Evolutionary conservation across 2,329 filamentous ascomycete species (phyloP).

Genomic region (Camptophora hylomeconis): DNA sequence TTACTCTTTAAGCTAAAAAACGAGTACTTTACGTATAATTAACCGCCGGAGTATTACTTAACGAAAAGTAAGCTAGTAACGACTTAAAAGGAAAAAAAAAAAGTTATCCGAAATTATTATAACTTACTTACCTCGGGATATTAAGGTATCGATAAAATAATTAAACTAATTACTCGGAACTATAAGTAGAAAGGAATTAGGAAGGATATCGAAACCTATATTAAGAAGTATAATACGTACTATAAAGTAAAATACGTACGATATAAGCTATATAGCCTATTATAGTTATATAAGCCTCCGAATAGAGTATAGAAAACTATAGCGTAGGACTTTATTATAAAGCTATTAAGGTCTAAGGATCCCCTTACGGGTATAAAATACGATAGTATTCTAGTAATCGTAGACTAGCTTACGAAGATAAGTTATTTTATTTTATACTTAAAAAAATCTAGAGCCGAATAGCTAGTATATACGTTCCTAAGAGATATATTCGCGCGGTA

Average conservation of each 20-base stretch:
- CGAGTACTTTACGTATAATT: conserved; percentile 3
- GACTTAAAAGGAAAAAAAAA: conserved; percentile 1
- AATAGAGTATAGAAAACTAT: conserved; percentile 9
- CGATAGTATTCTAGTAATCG: conserved; percentile 7
- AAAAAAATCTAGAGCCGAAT: conserved; percentile 2
- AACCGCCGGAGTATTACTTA: conserved; percentile 1
- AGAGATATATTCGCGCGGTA: conserved; percentile 5
- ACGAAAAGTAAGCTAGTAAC: background rate
- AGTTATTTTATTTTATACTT: conserved; percentile 3
- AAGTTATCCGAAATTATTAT: conserved; percentile 4
- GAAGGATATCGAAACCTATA: conserved; percentile 6
- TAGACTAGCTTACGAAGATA: conserved; percentile 6
- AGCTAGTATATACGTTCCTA: conserved; percentile 6
- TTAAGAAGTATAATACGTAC: conserved; percentile 6
- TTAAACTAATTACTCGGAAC: conserved; percentile 8
- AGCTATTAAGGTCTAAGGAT: conserved; percentile 4
- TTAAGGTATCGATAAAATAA: conserved; percentile 6
- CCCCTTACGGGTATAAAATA: conserved; percentile 5
- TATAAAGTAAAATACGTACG: conserved; percentile 5
- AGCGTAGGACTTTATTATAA: conserved; percentile 6
- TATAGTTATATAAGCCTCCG: conserved; percentile 4
- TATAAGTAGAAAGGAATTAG: conserved; percentile 5
- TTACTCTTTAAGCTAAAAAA: conserved; percentile 1
- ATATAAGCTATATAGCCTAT: conserved; percentile 8
- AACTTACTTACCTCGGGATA: conserved; percentile 3